Evolutionary conservation across 2,329 filamentous ascomycete genomes (phyloP), one percentile per base, ranked within the genome.

Genomic region (Ceratocystis diversiconidia): DNA sequence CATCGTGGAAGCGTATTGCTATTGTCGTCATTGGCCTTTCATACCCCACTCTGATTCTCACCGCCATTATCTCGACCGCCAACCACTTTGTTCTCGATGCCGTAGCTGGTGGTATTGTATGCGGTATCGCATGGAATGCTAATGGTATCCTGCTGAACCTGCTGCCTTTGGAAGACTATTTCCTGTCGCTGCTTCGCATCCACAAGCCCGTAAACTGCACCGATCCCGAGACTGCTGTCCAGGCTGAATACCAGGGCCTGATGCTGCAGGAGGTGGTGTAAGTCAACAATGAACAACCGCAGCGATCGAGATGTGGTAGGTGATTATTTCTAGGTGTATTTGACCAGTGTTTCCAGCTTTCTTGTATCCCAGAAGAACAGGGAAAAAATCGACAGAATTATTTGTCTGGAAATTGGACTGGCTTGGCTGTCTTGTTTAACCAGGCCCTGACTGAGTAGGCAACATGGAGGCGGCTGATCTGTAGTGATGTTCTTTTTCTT

Each of bases 31-130:
- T 82, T 19, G 87, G 86, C 52, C 77, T 86, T 70, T 73, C 80
- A 2, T 90, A 90, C 70, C 86, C 87, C 0, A 72, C 80, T 5
- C 76, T 81, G 30, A 89, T 90, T 68, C 74, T 89, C 4, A 77
- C 82, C 7, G 86, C 85, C 30, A 89, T 89, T 69, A 79, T 89
- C 28, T 82, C 86, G 2, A 89, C 86, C 0, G 86, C 86, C 59
- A 89, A 89, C 72, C 86, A 89, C 73, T 87, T 88, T 72, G 79
- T 89, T 61, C 79, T 89, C 5, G 87, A 89, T 72, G 86, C 87
- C 0, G 80, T 88, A 1, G 87, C 85, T 0, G 87, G 86, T 15
- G 83, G 85, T 5, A 71, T 81, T 41, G 85, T 89, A 2, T 89
- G 86, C 70, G 77, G 76, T 2, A 69, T 88, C 4, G 85, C 85